Evolutionary conservation across 1,284 basidiomycete genomes (phyloP), one percentile per base, ranked within the genome.

Genomic region (Ceratorhiza oryzae-sativae): DNA sequence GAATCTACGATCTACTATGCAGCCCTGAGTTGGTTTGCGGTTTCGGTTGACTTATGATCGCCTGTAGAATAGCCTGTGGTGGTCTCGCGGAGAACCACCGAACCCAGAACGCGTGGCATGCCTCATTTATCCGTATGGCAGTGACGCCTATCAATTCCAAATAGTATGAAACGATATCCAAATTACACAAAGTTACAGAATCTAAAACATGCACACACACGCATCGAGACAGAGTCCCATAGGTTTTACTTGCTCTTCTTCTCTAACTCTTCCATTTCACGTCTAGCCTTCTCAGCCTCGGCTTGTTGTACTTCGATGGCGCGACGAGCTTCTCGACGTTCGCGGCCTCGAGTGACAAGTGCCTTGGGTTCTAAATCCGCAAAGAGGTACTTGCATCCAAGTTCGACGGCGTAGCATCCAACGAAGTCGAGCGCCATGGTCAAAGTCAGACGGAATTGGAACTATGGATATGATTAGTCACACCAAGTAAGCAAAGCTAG

Each of bases 391-490:
- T 98, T 98, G 84, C 94, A 96, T 10, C 83, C 80, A 60, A 86
- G 84, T 80, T 99, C 96, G 60, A 98, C 85, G 62, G 90, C 75
- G 86, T 87, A 98, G 78, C 95, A 98, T 0, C 94, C 94, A 4
- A 81, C 87, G 77, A 98, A 97, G 82, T 99, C 97, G 72, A 90
- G 79, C 34, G 92, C 78, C 96, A 99, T 99, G 53, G 88, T 85
- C 12, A 82, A 75, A 0, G 93, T 93, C 73, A 98, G 81, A 73
- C 86, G 86, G 77, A 90, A 74, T 79, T 91, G 92, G 86, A 97
- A 98, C 92, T 94, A 48, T 42, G 25, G 32, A 46, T 27, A 61
- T n/a, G 39, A 12, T 18, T 34, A 48, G n/a, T 15, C 23, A n/a
- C 1, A n/a, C 30, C 20, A 27, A 15, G 10, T 27, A 32, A 12